A percentile compares a stretch with the other conserved stretches of the same genome.
phyloP scores from a whole-genome alignment of 140 eudicot genomes.

The Oenanthe javanica region DNA sequence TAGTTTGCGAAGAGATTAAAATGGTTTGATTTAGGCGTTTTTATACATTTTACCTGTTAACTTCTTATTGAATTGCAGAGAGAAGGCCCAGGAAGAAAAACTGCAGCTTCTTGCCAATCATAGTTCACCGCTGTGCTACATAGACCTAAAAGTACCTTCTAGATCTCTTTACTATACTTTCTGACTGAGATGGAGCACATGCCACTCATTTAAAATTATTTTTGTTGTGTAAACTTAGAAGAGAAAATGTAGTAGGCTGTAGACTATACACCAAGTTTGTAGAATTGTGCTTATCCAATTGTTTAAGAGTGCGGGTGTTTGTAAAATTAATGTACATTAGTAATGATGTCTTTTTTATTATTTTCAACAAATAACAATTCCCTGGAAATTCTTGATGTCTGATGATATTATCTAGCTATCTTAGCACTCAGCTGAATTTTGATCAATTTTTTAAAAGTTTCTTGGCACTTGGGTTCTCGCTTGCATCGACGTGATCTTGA shows the following conservation, averaged over 20 bases:
- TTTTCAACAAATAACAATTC: not conserved
- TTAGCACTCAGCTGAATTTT: not conserved
- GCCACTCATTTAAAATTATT: not conserved
- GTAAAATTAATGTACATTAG: not conserved
- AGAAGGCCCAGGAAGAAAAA: conserved; percentile 51
- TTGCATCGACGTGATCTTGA: not conserved
- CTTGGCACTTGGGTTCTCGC: not conserved
- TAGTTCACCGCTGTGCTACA: conserved; percentile 55
- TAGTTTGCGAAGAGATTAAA: not conserved
- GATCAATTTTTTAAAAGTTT: not conserved
- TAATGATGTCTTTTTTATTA: not conserved
- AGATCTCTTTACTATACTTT: not conserved
- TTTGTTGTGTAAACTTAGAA: not conserved
- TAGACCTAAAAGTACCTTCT: conserved; percentile 66
- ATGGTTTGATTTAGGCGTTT: not conserved
- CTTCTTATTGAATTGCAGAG: conserved; percentile 43
- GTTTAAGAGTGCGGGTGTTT: not conserved
- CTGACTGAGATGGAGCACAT: not conserved
- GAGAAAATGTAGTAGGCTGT: not conserved
- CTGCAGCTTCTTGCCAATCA: conserved; percentile 50
- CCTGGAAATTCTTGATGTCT: not conserved
- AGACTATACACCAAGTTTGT: not conserved
- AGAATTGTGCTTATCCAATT: not conserved
- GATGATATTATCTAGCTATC: not conserved
- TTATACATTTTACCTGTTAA: not conserved